Evolutionary conservation across 2,329 filamentous ascomycete species (phyloP), one percentile per base, ranked within the genome.

Genomic region (Pseudophaeomoniella oleicola): DNA sequence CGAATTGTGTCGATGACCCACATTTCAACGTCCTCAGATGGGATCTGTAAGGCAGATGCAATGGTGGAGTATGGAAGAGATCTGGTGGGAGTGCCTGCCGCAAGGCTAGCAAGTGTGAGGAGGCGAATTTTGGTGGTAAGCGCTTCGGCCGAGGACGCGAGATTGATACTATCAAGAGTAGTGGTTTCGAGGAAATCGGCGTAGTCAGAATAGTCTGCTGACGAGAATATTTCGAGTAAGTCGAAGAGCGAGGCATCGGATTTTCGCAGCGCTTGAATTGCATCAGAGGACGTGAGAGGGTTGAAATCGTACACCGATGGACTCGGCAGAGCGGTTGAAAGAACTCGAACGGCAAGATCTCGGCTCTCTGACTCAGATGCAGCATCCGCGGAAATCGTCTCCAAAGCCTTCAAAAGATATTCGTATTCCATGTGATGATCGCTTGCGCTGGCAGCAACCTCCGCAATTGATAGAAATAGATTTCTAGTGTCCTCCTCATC

Each of bases 1-100:
- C 90, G 84, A 63, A 98, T 94, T 48, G 92, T 87, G 58, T 98
- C 90, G 53, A 98, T 98, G 47, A 92, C 85, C 90, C 90, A 98
- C 72, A 88, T 81, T 71, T 98, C 90, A 30, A 96, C 85, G 44
- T 96, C 85, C 45, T 82, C 78, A 33, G 65, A 55, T 32, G 84
- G 77, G 38, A 98, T 78, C 60, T 90, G 81, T 33, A 98, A 75
- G 4, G 85, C 81, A 55, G 80, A 80, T 46, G 81, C 75, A 54
- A 98, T 94, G 53, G 74, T 74, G 46, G 71, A 69, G 64, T 98
- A 98, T 42, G 88, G 80, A 37, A 98, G 80, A 53, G 90, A 85
- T 52, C 88, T 82, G 51, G 76, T 83, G 42, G 81, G 79, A 15
- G 81, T 81, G 47, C 81, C 77, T 27, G 88, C 85, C 14, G 88